Evolutionary conservation across 2,329 filamentous ascomycete genomes (phyloP).

Genomic region (Aureobasidium melanogenum): DNA sequence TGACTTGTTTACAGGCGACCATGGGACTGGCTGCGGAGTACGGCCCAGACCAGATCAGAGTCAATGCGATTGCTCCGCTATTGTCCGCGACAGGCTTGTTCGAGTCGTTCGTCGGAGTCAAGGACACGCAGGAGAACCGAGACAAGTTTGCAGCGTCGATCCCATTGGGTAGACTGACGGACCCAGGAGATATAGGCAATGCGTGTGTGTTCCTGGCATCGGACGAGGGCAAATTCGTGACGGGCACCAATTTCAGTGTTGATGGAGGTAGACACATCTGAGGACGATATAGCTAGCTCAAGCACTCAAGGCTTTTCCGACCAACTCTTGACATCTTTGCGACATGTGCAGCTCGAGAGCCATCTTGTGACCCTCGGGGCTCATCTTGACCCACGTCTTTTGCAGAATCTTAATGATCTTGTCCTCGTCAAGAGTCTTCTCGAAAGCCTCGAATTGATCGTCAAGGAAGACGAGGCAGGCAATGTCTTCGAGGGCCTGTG

Average conservation of each 20-base stretch:
- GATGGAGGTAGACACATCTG: slow-evolving; percentile 44
- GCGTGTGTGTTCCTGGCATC: slow-evolving; percentile 62
- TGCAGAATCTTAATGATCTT: slow-evolving; percentile 64
- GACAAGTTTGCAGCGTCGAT: slow-evolving; percentile 46
- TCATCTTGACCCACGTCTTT: slow-evolving; percentile 75
- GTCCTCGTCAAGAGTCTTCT: slow-evolving; percentile 62
- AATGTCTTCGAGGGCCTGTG: slow-evolving; percentile 73
- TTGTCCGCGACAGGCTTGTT: slow-evolving; percentile 58
- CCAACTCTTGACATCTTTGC: slow-evolving; percentile 51
- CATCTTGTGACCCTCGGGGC: slow-evolving; percentile 50
- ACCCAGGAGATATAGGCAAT: slow-evolving; percentile 60
- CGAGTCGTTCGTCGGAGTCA: slow-evolving; percentile 49
- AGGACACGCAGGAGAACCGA: slow-evolving; percentile 54
- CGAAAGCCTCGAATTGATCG: slow-evolving; percentile 76
- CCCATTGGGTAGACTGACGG: slow-evolving; percentile 47
- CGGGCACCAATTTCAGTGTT: slow-evolving; percentile 61
- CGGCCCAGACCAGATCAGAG: slow-evolving; percentile 57
- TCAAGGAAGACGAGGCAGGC: slow-evolving; percentile 83
- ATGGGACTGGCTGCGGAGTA: slow-evolving; percentile 63
- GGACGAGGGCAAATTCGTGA: slow-evolving; percentile 63
- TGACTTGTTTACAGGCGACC: slow-evolving; percentile 34
- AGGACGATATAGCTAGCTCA: slow-evolving; percentile 8
- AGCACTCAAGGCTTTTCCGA: slow-evolving; percentile 52
- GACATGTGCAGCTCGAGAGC: slow-evolving; percentile 59
- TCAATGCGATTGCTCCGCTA: slow-evolving; percentile 61